Conservation (phyloP, 768 basidiomycete genomes). For the Boletus edulis region DNA sequence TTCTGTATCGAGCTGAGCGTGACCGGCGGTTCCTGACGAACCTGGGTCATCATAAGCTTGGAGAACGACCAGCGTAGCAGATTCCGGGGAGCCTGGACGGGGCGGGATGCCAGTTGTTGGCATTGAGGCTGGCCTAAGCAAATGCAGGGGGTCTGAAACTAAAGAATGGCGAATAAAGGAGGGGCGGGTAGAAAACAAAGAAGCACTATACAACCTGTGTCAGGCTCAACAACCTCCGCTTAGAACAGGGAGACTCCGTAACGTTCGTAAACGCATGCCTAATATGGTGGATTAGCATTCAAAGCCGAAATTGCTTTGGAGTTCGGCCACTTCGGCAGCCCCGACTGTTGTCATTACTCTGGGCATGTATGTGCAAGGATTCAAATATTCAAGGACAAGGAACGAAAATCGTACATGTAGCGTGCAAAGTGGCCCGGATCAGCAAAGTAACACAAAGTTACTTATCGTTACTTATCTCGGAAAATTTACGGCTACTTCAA, state of each 20-base stretch:
- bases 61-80: constrained; percentile 29
- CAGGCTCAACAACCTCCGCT: constrained; percentile 7
- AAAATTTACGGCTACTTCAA: too few species aligned
- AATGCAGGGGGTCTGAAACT: constrained; percentile 3
- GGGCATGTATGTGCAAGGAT: too few species aligned
- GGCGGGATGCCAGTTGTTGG: constrained; percentile 3
- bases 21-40: background rate
- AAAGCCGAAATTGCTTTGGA: background rate
- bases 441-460: too few species aligned
- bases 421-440: too few species aligned
- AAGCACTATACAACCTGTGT: background rate
- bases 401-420: too few species aligned
- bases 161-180: constrained; percentile 2
- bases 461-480: too few species aligned
- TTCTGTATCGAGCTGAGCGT: constrained; percentile 3
- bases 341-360: background rate
- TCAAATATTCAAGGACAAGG: too few species aligned
- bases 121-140: constrained; percentile 10
- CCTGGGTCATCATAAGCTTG: constrained; percentile 21
- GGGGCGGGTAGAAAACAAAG: constrained; percentile 20
- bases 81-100: constrained; percentile 23
- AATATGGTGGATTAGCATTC: constrained; percentile 14
- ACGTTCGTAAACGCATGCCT: constrained; percentile 34
- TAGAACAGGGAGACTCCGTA: constrained; percentile 10
- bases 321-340: background rate